Percentiles rank a stretch among this genome's conserved stretches.
Evolutionary conservation across 306 rosid species (phyloP).

Genomic region (Mimosa pudica): DNA sequence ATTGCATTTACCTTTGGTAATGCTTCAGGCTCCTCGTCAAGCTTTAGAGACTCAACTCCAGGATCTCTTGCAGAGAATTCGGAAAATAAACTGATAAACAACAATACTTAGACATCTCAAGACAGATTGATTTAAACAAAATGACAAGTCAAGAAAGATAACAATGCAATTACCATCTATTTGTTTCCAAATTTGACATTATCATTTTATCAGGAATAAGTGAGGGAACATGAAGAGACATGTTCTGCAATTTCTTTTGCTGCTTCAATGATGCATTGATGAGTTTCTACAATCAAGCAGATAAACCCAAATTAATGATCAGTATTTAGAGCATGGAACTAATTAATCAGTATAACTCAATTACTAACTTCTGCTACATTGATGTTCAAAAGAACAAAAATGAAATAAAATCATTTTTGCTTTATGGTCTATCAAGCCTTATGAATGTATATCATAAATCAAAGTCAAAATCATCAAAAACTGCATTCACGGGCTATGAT

Average conservation of each 20-base stretch:
- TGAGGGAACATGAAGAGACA: conserved; percentile 60
- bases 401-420: background rate
- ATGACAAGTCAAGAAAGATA: background rate
- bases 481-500: background rate
- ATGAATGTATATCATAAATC: background rate
- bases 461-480: conserved; percentile 3
- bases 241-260: conserved; percentile 79
- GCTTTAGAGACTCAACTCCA: conserved; percentile 49
- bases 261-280: conserved; percentile 68
- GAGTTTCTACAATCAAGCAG: conserved; percentile 58
- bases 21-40: conserved; percentile 56
- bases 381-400: background rate
- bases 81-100: conserved; percentile 55
- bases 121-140: background rate
- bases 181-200: conserved; percentile 45
- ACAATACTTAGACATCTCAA: conserved; percentile 28
- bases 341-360: background rate
- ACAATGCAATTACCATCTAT: conserved; percentile 51
- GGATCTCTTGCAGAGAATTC: conserved; percentile 54
- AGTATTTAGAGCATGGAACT: conserved; percentile 7
- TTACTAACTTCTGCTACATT: background rate
- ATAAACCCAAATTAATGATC: conserved; percentile 20
- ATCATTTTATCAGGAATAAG: conserved; percentile 51
- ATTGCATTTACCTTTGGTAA: conserved; percentile 64
- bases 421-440: background rate